These are phyloP conservation scores for Aphanomyces cochlioides DNA, from an alignment of 352 stramenopile genomes.

Conservation along the genomic window DNA sequence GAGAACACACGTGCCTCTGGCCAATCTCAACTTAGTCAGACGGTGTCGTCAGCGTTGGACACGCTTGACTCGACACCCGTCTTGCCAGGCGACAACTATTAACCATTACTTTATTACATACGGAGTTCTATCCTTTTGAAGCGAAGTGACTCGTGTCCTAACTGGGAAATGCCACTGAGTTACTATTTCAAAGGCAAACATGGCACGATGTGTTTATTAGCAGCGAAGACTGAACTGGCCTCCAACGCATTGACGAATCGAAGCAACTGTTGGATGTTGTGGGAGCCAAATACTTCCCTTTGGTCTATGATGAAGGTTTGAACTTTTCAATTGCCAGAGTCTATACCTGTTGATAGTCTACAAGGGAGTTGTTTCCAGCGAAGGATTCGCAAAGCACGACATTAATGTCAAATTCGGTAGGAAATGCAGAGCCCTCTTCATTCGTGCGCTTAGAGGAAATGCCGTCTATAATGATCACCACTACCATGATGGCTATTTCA, in stretches of 20 bases:
- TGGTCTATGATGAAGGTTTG: conserved; percentile 53
- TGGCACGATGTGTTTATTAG: conserved; percentile 70
- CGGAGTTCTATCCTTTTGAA: too few relatives aligned
- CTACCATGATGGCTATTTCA: conserved; percentile 69
- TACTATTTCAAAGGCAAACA: conserved; percentile 88
- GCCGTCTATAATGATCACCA: conserved; percentile 72
- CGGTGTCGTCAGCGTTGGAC: too few relatives aligned
- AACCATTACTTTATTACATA: too few relatives aligned
- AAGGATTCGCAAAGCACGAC: conserved; percentile 50
- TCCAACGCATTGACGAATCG: conserved; percentile 48
- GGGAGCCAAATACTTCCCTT: conserved; percentile 46
- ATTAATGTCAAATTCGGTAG: conserved; percentile 64
- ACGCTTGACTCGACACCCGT: too few relatives aligned
- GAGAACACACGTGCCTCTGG: too few relatives aligned
- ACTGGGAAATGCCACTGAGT: conserved; percentile 28
- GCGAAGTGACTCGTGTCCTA: too few relatives aligned
- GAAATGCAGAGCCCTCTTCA: background rate
- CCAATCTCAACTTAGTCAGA: too few relatives aligned
- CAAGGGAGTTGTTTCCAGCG: conserved; percentile 58
- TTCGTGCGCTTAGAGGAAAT: conserved; percentile 38
- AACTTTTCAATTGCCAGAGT: background rate
- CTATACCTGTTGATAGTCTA: conserved; percentile 40
- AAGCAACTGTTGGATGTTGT: conserved; percentile 47
- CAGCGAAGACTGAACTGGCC: conserved; percentile 46
- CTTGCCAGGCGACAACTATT: too few relatives aligned